Evolutionary conservation across 2,329 filamentous ascomycete species (phyloP), one percentile per base, ranked within the genome.

Genomic region (Claviceps cyperi): DNA sequence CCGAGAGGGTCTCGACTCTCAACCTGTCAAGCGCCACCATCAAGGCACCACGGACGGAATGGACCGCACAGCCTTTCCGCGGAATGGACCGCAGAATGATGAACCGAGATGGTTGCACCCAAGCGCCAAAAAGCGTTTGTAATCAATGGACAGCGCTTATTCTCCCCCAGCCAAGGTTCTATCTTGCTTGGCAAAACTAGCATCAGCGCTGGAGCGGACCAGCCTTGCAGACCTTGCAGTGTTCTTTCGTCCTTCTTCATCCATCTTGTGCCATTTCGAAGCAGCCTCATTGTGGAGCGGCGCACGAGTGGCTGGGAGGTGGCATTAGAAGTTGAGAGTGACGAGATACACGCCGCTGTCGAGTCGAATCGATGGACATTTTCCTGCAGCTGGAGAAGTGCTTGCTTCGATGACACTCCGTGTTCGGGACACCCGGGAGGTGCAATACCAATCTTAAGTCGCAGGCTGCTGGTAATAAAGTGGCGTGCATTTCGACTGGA

Each of bases 361-460:
- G 41, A 44, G 22, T 32, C 19, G 41, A 44, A 17, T 44, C 7
- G 41, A 44, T 21, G 41, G 41, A 28, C 39, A 8, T 22, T 46
- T 37, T 22, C 7, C 19, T 19, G 19, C 19, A 37, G 45, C 19
- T n/a, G 17, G 4, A 43, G 9, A 22, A 21, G 17, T 37, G 28
- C 24, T 17, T 37, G 28, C 24, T 17, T 46, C n/a, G 21, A 49
- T 49, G 47, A 44, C 47, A 28, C 19, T 11, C 47, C 47, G 47
- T 44, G 47, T 28, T 49, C 28, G 40, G 28, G 39, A 49, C 47
- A 49, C 47, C 32, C 32, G 19, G 19, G 40, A 45, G 24, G 40
- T 46, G 41, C 40, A 39, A 43, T 19, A 49, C 15, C 39, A 17
- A n/a, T 45, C 7, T 21, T 7, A 17, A 17, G 13, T 21, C 15